phyloP scores from a whole-genome alignment of 345 rosid species.

The Mercurialis annua region DNA sequence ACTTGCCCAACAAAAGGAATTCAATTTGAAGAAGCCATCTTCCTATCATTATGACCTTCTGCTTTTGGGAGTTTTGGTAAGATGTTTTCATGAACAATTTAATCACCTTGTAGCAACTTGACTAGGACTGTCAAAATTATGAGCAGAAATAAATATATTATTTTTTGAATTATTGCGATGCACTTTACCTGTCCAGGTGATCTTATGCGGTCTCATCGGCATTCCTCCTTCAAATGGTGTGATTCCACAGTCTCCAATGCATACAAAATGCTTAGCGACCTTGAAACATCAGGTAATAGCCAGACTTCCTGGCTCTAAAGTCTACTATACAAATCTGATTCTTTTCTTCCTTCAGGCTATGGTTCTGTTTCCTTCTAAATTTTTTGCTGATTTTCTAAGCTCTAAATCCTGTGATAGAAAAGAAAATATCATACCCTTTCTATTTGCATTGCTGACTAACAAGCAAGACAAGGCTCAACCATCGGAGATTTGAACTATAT shows the following conservation, averaged over 20 bases:
- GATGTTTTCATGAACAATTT: conserved; percentile 11
- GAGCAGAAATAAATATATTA: background rate
- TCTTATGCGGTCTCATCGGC: conserved; percentile 88
- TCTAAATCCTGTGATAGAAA: background rate
- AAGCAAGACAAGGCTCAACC: background rate
- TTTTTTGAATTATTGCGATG: background rate
- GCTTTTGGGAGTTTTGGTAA: conserved; percentile 85
- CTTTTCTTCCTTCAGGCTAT: background rate
- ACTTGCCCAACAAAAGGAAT: conserved; percentile 90
- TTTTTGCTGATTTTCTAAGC: background rate
- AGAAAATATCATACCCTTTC: background rate
- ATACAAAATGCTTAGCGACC: conserved; percentile 91
- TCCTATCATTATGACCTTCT: conserved; percentile 88
- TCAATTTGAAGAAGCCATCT: conserved; percentile 81
- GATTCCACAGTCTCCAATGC: conserved; percentile 98
- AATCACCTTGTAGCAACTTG: background rate
- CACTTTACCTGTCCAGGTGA: conserved; percentile 42
- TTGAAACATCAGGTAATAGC: conserved; percentile 77
- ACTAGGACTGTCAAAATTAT: background rate
- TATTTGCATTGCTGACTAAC: background rate
- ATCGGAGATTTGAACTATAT: too few relatives aligned
- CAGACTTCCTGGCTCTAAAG: conserved; percentile 4
- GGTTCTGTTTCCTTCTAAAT: background rate
- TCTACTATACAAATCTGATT: conserved; percentile 9
- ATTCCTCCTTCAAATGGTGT: conserved; percentile 98